These are phyloP conservation scores for Ogataea zsoltii DNA, from an alignment of 805 yeast species.

Conservation along the genomic window DNA sequence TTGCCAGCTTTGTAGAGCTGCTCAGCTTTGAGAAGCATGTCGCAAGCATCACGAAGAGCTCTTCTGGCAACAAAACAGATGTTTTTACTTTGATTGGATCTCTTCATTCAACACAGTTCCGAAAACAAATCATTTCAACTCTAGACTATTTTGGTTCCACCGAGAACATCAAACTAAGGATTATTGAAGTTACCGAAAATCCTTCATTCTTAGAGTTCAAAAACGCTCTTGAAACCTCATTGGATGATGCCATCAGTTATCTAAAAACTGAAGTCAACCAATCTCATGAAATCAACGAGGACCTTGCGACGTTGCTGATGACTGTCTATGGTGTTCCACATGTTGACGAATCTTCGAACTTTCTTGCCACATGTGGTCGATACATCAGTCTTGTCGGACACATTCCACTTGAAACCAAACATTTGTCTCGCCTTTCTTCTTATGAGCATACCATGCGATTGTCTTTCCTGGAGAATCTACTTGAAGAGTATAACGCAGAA, in stretches of 20 bases:
- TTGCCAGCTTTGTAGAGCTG: constrained; percentile 3
- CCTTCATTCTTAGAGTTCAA: background rate
- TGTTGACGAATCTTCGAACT: constrained; percentile 22
- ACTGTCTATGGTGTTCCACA: constrained; percentile 6
- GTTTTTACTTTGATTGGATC: constrained; percentile 55
- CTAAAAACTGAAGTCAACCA: too few species aligned
- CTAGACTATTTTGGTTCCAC: constrained; percentile 20
- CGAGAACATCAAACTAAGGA: constrained; percentile 19
- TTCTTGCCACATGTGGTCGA: constrained; percentile 53
- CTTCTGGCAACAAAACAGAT: background rate
- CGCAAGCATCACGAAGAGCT: background rate
- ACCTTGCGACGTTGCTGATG: constrained; percentile 1
- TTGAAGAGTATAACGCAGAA: background rate
- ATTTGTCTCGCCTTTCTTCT: constrained; percentile 39
- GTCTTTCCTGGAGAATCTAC: constrained; percentile 11
- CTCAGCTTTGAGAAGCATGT: background rate
- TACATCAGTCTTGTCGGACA: constrained; percentile 37
- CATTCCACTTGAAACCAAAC: constrained; percentile 22
- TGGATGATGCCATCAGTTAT: background rate
- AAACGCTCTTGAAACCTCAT: constrained; percentile 5
- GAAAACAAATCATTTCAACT: constrained; percentile 46
- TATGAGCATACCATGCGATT: constrained; percentile 52
- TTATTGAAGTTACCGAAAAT: constrained; percentile 7
- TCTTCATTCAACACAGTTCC: constrained; percentile 39
- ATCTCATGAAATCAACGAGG: background rate